phyloP scores from a whole-genome alignment of 2,329 filamentous ascomycete species.

The Ploettnerulaceae sp. region DNA sequence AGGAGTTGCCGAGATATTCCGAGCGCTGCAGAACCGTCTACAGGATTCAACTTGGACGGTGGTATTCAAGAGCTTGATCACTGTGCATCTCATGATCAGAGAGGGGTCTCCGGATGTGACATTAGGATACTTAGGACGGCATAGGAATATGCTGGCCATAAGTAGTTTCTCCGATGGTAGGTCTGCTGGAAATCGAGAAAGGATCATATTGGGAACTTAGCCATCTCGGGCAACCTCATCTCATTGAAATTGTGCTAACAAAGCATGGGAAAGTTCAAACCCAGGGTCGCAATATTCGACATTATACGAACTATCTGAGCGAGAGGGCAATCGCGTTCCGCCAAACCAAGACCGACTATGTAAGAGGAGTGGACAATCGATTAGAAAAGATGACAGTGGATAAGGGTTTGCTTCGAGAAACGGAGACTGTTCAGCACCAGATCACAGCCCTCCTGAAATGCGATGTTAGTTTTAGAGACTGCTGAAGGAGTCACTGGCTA shows the following conservation, averaged over 20 bases:
- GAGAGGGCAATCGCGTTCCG: conserved; percentile 78
- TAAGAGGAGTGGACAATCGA: conserved; percentile 73
- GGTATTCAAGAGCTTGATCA: conserved; percentile 95
- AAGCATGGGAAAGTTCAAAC: conserved; percentile 65
- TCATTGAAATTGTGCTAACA: conserved; percentile 36
- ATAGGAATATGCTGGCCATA: conserved; percentile 78
- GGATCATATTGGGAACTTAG: conserved; percentile 13
- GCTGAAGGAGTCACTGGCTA: conserved; percentile 13
- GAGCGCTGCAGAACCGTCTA: conserved; percentile 80
- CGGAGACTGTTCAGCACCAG: conserved; percentile 84
- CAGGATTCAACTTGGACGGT: conserved; percentile 99
- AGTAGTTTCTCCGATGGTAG: conserved; percentile 88
- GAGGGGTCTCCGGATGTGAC: conserved; percentile 90
- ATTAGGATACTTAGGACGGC: conserved; percentile 74
- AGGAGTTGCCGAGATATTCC: conserved; percentile 92
- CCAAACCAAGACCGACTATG: conserved; percentile 85
- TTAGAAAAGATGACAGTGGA: conserved; percentile 84
- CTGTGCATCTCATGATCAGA: conserved; percentile 94
- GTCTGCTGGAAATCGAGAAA: conserved; percentile 33
- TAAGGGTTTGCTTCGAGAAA: conserved; percentile 87
- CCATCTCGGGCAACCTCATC: conserved; percentile 14
- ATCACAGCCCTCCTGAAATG: conserved; percentile 82
- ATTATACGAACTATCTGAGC: conserved; percentile 83
- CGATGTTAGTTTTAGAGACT: conserved; percentile 58
- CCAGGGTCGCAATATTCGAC: conserved; percentile 89